Base-by-base conservation (phyloP, 352 stramenopile species). In the Blastocystis sp. region DNA sequence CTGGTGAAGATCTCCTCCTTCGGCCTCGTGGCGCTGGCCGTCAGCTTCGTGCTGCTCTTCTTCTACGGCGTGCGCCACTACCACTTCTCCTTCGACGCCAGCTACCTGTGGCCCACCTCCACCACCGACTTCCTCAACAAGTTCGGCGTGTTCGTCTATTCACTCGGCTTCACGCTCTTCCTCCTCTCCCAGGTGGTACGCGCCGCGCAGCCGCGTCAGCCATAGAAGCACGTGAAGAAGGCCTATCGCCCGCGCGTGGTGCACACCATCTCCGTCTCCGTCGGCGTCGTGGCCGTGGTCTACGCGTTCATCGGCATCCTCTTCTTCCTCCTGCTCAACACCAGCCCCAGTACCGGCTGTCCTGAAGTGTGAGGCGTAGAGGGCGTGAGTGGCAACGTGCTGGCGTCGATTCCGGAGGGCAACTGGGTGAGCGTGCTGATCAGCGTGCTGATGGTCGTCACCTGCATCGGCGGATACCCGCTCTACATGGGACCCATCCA, bases 41-140 rank as follows among this genome's bases (percentile, higher is more conserved):
- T 88, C 60, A 65, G 40, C 3, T 78, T 78, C 78, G n/a, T 88
- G 19, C n/a, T 88, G 19, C 34, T 88, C 3, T 88, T 88, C 61
- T 48, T 88, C 34, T 88, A 88, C 34, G 62, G 78, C 10, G 19
- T 88, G 19, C 34, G 14, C 19, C 53, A 78, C 45, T 62, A 23
- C 3, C 7, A 40, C 11, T 71, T 88, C 21, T 28, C 11, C 28
- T 67, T 7, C 34, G 40, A 76, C 17, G 2, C 3, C 14, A 56
- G 10, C 3, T 79, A 79, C 45, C 34, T 64, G 23, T 88, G 17
- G 14, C 61, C 62, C 1, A 23, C 43, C 5, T 77, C 59, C 14
- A 14, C 62, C 7, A 40, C 19, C 40, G 78, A 41, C 10, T 77
- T 88, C 17, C 48, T 88, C 61, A 67, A 64, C 67, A 76, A 88